A percentile compares a stretch with the other conserved stretches of the same genome.
Conservation (phyloP, 352 stramenopile genomes). For the Globisporangium cystogenes region DNA sequence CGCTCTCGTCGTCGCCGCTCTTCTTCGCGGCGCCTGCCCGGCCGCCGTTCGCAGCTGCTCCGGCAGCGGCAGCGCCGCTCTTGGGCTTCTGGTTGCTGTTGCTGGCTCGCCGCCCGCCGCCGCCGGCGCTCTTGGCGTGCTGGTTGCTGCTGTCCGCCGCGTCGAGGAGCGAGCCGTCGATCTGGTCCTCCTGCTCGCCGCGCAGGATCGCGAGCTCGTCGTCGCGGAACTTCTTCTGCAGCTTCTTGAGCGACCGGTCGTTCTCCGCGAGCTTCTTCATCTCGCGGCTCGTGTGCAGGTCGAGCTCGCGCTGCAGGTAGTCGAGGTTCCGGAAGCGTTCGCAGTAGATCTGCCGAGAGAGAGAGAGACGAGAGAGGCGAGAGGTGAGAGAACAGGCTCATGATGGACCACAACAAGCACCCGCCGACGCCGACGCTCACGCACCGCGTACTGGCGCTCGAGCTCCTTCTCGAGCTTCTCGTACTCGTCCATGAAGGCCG, state of each 20-base stretch:
- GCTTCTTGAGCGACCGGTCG: conserved; percentile 87
- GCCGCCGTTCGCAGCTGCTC: neutral
- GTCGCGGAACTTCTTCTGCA: conserved; percentile 92
- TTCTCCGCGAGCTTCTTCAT: conserved; percentile 87
- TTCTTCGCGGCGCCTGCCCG: conserved; percentile 27
- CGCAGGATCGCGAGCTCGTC: conserved; percentile 88
- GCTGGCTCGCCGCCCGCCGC: conserved; percentile 23
- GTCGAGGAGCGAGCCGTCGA: conserved; percentile 55
- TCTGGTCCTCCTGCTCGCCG: conserved; percentile 81
- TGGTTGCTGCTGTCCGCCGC: conserved; percentile 29
- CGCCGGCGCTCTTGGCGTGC: conserved; percentile 24
- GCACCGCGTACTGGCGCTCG: conserved; percentile 91
- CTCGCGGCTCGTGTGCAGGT: conserved; percentile 83
- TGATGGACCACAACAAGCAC: too few species aligned
- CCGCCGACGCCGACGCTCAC: neutral
- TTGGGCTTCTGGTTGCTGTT: conserved; percentile 47
- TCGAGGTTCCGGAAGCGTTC: conserved; percentile 95
- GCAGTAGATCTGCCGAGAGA: conserved; percentile 68
- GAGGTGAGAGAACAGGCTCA: neutral
- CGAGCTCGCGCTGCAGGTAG: conserved; percentile 94
- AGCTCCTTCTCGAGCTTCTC: conserved; percentile 97
- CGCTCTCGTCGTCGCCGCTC: conserved; percentile 37
- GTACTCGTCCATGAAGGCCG: conserved; percentile 97
- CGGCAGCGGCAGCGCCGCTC: conserved; percentile 1
- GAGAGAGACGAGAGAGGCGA: neutral